Base-by-base conservation (phyloP, 805 yeast genomes). In the Spathaspora boniae region DNA sequence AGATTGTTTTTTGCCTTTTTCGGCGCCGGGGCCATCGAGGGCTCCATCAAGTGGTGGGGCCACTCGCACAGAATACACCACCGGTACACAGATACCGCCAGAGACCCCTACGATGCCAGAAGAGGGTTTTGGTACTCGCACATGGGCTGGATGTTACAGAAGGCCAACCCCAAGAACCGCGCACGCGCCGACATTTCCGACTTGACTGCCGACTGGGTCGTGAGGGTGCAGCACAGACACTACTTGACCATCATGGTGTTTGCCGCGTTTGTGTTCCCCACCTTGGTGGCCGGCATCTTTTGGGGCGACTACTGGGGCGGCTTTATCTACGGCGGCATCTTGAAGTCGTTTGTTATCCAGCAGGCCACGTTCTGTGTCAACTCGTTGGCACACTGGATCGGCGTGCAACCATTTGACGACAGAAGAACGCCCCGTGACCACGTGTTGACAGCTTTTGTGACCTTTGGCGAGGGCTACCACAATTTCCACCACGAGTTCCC, bases 401-500 rank as follows among this genome's bases (percentile, higher is more conserved):
- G 94, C 63, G 72, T 66, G 38, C 94, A 85, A 61, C 93, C 94
- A 31, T 85, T 84, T 46, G 94, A 84, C 58, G 91, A 85, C 58
- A 76, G 84, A 65, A 79, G 89, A 74, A 82, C 91, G 22, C 93
- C 93, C 48, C 74, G 93, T 64, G 91, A 85, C 62, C 88, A 83
- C 60, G 75, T 78, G 55, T 52, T 85, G 43, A 83, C 93, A 33
- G 93, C 93, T 4, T 65, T 84, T 41, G 87, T 83, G 40, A 85
- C 94, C 0, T 83, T 84, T 53, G 94, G 94, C 61, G 94, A 85
- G 65, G 94, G 94, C 44, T 83, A 84, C 70, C 93, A 85, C 55
- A 85, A 85, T 65, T 85, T 84, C 78, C 94, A 85, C 61, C 94
- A 85, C 59, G 94, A 84, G 68, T 85, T 84, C 74, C 93, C 94